phyloP scores from a whole-genome alignment of 2,329 filamentous ascomycete species.

The Aphanocladium album region DNA sequence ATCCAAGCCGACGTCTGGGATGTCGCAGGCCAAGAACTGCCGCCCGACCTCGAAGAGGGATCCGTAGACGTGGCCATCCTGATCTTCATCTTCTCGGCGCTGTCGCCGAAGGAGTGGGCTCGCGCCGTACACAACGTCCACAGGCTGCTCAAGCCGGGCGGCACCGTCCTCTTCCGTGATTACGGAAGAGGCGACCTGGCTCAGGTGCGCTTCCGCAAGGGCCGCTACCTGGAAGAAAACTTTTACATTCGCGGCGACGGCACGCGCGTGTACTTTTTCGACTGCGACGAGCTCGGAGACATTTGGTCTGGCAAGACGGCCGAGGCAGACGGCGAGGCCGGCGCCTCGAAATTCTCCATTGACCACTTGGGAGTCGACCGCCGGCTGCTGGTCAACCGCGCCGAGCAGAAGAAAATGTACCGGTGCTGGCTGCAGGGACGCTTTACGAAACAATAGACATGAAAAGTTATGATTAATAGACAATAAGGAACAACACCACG shows the following conservation, averaged over 20 bases:
- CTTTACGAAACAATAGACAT: slow-evolving; percentile 63
- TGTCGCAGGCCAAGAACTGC: slow-evolving; percentile 65
- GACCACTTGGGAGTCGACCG: slow-evolving; percentile 79
- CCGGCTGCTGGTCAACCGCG: slow-evolving; percentile 86
- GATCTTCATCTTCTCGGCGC: slow-evolving; percentile 95
- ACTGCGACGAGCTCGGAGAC: slow-evolving; percentile 69
- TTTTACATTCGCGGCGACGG: slow-evolving; percentile 96
- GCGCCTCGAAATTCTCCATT: slow-evolving; percentile 56
- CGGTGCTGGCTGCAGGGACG: slow-evolving; percentile 90
- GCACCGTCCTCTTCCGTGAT: slow-evolving; percentile 91
- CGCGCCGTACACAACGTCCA: slow-evolving; percentile 77
- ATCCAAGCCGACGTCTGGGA: slow-evolving; percentile 97
- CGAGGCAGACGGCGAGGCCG: slow-evolving; percentile 21
- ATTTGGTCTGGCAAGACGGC: slow-evolving; percentile 63
- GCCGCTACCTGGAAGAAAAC: slow-evolving; percentile 89
- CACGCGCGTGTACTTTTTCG: slow-evolving; percentile 96
- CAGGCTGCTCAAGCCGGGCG: slow-evolving; percentile 81
- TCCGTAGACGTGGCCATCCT: slow-evolving; percentile 88
- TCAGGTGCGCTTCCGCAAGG: slow-evolving; percentile 95
- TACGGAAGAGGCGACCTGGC: slow-evolving; percentile 94
- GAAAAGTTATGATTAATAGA: slow-evolving; percentile 11
- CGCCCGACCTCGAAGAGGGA: slow-evolving; percentile 69
- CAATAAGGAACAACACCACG: neutral
- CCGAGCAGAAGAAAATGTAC: slow-evolving; percentile 94
- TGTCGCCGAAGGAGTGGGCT: slow-evolving; percentile 80